Percentiles rank a stretch among this genome's conserved stretches.
These are phyloP conservation scores for Hibiscus mutabilis DNA, from an alignment of 345 rosid genomes.

Conservation along the genomic window DNA sequence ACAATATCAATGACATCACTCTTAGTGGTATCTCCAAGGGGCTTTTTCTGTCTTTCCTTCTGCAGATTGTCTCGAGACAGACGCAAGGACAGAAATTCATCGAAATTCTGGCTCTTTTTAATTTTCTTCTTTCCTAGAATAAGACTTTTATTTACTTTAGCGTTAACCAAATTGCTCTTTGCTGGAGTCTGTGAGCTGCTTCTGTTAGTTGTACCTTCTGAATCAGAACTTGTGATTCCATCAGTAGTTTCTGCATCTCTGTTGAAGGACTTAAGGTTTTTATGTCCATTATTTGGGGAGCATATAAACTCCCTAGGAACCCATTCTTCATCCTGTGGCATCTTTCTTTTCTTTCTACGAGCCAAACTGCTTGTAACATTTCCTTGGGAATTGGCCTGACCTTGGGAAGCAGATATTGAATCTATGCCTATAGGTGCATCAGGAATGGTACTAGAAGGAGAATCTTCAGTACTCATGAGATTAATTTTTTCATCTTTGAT, in stretches of 20 bases:
- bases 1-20: slow-evolving; percentile 17
- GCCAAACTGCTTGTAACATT: slow-evolving; percentile 18
- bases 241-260: slow-evolving; percentile 24
- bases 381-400: slow-evolving; percentile 14
- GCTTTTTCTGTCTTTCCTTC: slow-evolving; percentile 24
- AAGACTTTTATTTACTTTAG: slow-evolving; percentile 32
- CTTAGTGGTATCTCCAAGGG: slow-evolving; percentile 19
- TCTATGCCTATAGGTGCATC: slow-evolving; percentile 24
- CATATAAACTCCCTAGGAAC: slow-evolving; percentile 22
- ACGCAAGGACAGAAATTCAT: slow-evolving; percentile 28
- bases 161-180: slow-evolving; percentile 29
- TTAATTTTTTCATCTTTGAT: slow-evolving; percentile 24
- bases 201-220: slow-evolving; percentile 31
- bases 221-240: slow-evolving; percentile 27
- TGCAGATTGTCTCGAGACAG: slow-evolving; percentile 28
- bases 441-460: slow-evolving; percentile 24
- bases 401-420: slow-evolving; percentile 16
- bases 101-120: slow-evolving; percentile 28
- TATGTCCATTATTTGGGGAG: slow-evolving; percentile 30
- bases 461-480: slow-evolving; percentile 24
- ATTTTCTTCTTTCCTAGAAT: slow-evolving; percentile 44
- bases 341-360: slow-evolving; percentile 54
- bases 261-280: slow-evolving; percentile 19
- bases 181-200: slow-evolving; percentile 24
- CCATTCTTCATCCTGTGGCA: slow-evolving; percentile 36